These are phyloP conservation scores for Hippophae rhamnoides DNA, from an alignment of 306 rosid genomes.

Conservation along the genomic window DNA sequence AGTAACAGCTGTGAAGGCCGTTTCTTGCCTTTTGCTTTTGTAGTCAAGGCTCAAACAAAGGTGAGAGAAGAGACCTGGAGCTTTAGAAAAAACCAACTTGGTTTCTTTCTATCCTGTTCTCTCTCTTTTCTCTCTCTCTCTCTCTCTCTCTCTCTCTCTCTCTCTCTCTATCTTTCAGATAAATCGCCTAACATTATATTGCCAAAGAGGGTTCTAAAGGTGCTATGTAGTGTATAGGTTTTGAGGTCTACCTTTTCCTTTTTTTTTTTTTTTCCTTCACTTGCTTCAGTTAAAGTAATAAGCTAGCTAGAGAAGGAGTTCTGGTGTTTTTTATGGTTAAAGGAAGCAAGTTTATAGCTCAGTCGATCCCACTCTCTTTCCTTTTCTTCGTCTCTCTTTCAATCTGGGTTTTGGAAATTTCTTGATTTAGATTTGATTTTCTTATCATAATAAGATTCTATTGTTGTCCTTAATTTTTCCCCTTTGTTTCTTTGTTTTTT, in stretches of 20 bases:
- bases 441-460: neutral
- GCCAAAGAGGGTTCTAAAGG: constrained; percentile 39
- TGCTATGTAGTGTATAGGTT: constrained; percentile 21
- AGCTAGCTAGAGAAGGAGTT: constrained; percentile 15
- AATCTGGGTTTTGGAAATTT: constrained; percentile 18
- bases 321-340: constrained; percentile 27
- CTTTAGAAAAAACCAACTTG: constrained; percentile 2
- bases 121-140: neutral
- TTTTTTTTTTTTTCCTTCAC: constrained; percentile 9
- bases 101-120: too few relatives aligned
- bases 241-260: constrained; percentile 46
- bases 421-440: constrained; percentile 15
- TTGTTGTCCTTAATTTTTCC: neutral
- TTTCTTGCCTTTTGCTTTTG: constrained; percentile 74
- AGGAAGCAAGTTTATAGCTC: constrained; percentile 6
- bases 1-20: constrained; percentile 60
- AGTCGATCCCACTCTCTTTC: constrained; percentile 31
- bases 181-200: constrained; percentile 14
- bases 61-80: constrained; percentile 21
- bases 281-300: constrained; percentile 57
- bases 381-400: constrained; percentile 27
- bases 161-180: neutral
- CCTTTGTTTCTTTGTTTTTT: neutral
- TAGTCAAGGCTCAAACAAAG: constrained; percentile 48
- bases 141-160: constrained; percentile 3